A percentile compares a stretch with the other conserved stretches of the same genome.
Conservation (phyloP, 2,329 filamentous ascomycete genomes). For the Aspergillus sp. region DNA sequence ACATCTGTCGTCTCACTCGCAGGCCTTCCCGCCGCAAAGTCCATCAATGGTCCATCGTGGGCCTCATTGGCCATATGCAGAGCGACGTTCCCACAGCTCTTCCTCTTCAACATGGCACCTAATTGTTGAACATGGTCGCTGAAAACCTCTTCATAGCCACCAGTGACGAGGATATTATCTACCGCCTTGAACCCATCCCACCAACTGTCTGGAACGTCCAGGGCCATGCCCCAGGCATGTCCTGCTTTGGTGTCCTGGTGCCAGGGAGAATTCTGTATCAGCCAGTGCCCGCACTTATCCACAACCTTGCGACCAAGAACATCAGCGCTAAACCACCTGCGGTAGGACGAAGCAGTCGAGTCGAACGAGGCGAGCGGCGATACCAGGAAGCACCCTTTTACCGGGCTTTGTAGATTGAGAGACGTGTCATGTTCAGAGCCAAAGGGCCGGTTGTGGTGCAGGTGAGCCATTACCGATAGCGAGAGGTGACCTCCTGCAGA, state of each 20-base stretch:
- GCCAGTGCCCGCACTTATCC: constrained; percentile 19
- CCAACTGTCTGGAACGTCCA: constrained; percentile 28
- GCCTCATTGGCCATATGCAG: constrained; percentile 25
- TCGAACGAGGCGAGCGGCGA: constrained; percentile 26
- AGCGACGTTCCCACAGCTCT: constrained; percentile 8
- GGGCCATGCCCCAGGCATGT: constrained; percentile 30
- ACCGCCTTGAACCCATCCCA: constrained; percentile 22
- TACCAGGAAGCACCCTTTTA: constrained; percentile 24
- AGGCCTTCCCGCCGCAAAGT: constrained; percentile 22
- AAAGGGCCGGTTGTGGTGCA: not conserved
- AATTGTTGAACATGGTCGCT: constrained; percentile 27
- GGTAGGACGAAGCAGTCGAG: constrained; percentile 21
- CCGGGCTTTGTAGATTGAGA: not conserved
- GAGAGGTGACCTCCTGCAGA: constrained; percentile 31
- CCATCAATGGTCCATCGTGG: constrained; percentile 31
- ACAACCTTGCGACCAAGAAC: constrained; percentile 18
- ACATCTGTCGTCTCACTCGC: not conserved
- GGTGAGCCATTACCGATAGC: constrained; percentile 17
- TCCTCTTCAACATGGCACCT: constrained; percentile 11
- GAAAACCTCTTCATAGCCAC: constrained; percentile 28
- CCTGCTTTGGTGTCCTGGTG: constrained; percentile 23
- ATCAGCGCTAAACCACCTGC: constrained; percentile 18
- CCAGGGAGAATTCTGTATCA: constrained; percentile 26
- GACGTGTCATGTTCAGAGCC: not conserved
- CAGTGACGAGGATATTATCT: constrained; percentile 24